These are phyloP conservation scores for Melaleuca quinquenervia DNA, from an alignment of 345 rosid genomes.

Conservation along the genomic window DNA sequence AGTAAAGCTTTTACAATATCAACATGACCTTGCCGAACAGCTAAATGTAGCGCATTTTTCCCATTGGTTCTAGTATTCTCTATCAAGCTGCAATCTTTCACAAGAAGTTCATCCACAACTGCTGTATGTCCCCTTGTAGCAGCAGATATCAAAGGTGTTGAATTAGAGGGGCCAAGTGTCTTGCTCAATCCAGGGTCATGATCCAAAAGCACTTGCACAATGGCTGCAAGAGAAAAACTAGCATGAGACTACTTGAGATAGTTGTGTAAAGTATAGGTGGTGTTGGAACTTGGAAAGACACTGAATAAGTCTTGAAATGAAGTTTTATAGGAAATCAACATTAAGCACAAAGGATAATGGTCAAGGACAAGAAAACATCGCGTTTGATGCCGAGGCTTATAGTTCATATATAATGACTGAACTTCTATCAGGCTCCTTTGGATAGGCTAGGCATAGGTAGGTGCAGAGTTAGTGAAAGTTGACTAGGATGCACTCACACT, in stretches of 20 bases:
- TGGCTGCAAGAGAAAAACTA: not conserved
- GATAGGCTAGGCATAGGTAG: not conserved
- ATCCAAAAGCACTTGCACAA: conserved; percentile 8
- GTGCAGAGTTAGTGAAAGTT: not conserved
- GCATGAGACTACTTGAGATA: not conserved
- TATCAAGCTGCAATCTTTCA: conserved; percentile 7
- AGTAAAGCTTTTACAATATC: conserved; percentile 12
- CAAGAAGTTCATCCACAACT: conserved; percentile 6
- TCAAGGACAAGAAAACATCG: not conserved
- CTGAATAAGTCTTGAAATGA: not conserved
- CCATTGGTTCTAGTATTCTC: conserved; percentile 8
- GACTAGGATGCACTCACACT: not conserved
- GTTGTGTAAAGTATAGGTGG: not conserved
- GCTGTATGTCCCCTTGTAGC: conserved; percentile 10
- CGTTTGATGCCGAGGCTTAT: not conserved
- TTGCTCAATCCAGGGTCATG: conserved; percentile 8
- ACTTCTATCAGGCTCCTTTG: too few species aligned
- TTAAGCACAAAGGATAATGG: not conserved
- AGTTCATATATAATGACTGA: not conserved
- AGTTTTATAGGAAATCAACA: not conserved
- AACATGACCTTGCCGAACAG: conserved; percentile 13
- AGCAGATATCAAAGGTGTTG: conserved; percentile 7
- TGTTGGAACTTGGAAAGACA: not conserved
- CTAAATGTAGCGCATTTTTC: conserved; percentile 12
- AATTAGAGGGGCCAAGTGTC: conserved; percentile 7